These are phyloP conservation scores for Sutorius eximius DNA, from an alignment of 1,284 basidiomycete genomes.

Conservation along the genomic window DNA sequence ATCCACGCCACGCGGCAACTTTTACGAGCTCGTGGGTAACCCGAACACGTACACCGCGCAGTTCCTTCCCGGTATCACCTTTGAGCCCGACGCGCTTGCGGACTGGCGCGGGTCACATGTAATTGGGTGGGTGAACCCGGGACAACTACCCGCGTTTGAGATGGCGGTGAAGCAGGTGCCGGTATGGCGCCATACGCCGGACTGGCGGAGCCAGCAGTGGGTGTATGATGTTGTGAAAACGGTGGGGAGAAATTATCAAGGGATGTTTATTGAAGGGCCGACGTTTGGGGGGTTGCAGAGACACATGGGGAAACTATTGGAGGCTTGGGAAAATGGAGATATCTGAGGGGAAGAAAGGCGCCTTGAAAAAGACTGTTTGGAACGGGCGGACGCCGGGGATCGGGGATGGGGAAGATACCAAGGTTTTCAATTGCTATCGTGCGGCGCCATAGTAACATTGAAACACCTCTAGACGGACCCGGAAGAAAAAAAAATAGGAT, in stretches of 20 bases:
- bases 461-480: slow-evolving; percentile 3
- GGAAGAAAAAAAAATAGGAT: neutral
- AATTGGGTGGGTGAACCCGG: slow-evolving; percentile 22
- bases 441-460: slow-evolving; percentile 20
- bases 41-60: slow-evolving; percentile 26
- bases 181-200: slow-evolving; percentile 14
- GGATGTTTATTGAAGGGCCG: slow-evolving; percentile 15
- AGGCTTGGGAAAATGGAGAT: slow-evolving; percentile 33
- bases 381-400: neutral
- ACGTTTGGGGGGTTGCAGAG: slow-evolving; percentile 19
- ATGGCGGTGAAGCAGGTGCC: slow-evolving; percentile 7
- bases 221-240: slow-evolving; percentile 22
- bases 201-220: slow-evolving; percentile 33
- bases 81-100: slow-evolving; percentile 9
- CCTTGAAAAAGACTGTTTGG: neutral
- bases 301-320: slow-evolving; percentile 27
- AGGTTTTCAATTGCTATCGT: neutral
- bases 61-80: slow-evolving; percentile 1
- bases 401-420: slow-evolving; percentile 1
- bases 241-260: slow-evolving; percentile 3
- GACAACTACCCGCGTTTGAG: slow-evolving; percentile 21
- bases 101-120: slow-evolving; percentile 27
- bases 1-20: slow-evolving; percentile 14
- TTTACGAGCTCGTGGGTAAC: slow-evolving; percentile 29
- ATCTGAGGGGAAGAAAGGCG: slow-evolving; percentile 13